A percentile compares a stretch with the other conserved stretches of the same genome.
These are phyloP conservation scores for Monilinia laxa DNA, from an alignment of 2,329 filamentous ascomycete species.

Conservation along the genomic window DNA sequence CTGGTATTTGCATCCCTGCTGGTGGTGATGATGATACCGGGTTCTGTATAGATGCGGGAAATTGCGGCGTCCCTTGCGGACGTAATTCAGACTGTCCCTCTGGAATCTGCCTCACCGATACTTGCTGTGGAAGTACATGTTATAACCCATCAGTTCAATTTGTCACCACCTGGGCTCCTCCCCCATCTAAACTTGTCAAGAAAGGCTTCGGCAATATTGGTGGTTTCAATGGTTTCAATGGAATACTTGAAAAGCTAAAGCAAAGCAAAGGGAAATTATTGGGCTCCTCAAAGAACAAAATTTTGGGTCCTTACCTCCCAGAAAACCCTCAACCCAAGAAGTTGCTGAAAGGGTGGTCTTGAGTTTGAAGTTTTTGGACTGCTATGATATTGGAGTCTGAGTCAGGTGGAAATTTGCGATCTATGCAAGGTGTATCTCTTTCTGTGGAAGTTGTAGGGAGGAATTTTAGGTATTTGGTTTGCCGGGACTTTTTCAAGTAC, in stretches of 20 bases:
- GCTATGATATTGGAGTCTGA: too few species aligned
- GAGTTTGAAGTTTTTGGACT: neutral
- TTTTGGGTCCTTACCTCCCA: slow-evolving; percentile 2
- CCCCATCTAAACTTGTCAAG: slow-evolving; percentile 1
- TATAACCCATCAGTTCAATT: slow-evolving; percentile 3
- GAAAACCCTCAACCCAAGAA: slow-evolving; percentile 4
- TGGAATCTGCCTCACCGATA: slow-evolving; percentile 7
- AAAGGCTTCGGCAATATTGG: neutral
- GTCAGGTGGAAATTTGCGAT: neutral
- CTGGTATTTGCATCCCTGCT: slow-evolving; percentile 12
- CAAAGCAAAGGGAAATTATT: neutral
- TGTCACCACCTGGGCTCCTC: neutral
- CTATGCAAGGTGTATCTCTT: neutral
- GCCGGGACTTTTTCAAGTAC: neutral
- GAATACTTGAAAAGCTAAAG: neutral
- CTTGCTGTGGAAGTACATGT: slow-evolving; percentile 14
- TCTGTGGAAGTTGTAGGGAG: neutral
- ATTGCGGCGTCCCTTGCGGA: neutral
- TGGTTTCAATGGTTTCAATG: neutral
- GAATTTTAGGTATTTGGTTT: neutral
- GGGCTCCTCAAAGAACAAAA: neutral
- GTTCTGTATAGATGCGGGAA: slow-evolving; percentile 11
- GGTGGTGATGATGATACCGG: slow-evolving; percentile 1
- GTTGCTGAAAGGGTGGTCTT: neutral
- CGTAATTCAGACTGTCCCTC: slow-evolving; percentile 7